Evolutionary conservation across 306 rosid species (phyloP).

Genomic region (Vigna radiata): DNA sequence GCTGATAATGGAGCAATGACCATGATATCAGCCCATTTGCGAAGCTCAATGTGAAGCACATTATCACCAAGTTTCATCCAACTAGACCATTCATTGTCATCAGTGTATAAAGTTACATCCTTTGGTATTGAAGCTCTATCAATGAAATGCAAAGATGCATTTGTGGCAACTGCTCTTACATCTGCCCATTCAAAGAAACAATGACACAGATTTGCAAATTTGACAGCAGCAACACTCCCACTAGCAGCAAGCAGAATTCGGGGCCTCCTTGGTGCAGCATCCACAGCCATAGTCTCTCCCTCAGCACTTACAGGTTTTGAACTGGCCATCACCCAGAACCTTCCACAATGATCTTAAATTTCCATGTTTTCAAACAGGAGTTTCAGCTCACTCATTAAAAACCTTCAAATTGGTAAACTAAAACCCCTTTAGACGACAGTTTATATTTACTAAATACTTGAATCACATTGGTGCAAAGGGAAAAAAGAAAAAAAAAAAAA

Average conservation of each 20-base stretch:
- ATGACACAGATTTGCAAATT: constrained; percentile 88
- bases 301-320: constrained; percentile 57
- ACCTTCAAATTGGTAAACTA: constrained; percentile 42
- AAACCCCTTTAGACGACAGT: constrained; percentile 33
- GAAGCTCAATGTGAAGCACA: constrained; percentile 97
- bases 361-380: constrained; percentile 33
- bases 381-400: constrained; percentile 40
- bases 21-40: constrained; percentile 96
- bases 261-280: constrained; percentile 70
- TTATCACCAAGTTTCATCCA: constrained; percentile 90
- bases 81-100: constrained; percentile 86
- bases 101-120: constrained; percentile 67
- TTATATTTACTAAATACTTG: constrained; percentile 20
- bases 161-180: constrained; percentile 84
- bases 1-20: constrained; percentile 96
- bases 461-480: constrained; percentile 1
- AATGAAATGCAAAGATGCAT: constrained; percentile 85
- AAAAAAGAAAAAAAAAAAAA: neutral
- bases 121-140: constrained; percentile 82
- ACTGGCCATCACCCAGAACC: constrained; percentile 59
- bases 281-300: constrained; percentile 56
- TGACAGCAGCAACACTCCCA: constrained; percentile 94
- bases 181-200: constrained; percentile 95
- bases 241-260: constrained; percentile 94
- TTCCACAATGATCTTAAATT: constrained; percentile 44